Evolutionary conservation across 2,329 filamentous ascomycete species (phyloP).

Genomic region (Pseudogymnoascus sp.): DNA sequence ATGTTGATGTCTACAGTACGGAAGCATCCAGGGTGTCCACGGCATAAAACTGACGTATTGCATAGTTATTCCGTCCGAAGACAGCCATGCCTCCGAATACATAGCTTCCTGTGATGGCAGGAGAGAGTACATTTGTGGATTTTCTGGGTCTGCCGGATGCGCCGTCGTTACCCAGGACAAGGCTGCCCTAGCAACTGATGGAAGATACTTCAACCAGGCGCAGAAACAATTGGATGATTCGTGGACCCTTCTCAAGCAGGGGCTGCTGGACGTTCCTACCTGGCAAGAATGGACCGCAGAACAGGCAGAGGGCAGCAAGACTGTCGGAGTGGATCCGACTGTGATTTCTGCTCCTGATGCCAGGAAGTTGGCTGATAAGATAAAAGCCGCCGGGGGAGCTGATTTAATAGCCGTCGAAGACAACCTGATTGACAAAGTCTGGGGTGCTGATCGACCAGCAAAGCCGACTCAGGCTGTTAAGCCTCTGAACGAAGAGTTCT

Average conservation of each 20-base stretch:
- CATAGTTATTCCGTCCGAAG: slow-evolving; percentile 88
- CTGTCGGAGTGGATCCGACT: slow-evolving; percentile 83
- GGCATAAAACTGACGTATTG: slow-evolving; percentile 26
- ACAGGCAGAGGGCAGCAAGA: slow-evolving; percentile 77
- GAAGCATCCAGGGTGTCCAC: slow-evolving; percentile 20
- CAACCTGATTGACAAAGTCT: slow-evolving; percentile 88
- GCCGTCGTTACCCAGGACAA: slow-evolving; percentile 80
- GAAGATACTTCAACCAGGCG: slow-evolving; percentile 96
- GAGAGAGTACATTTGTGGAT: slow-evolving; percentile 85
- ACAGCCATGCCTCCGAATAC: slow-evolving; percentile 96
- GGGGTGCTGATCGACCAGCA: slow-evolving; percentile 64
- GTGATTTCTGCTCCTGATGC: slow-evolving; percentile 68
- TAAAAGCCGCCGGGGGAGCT: slow-evolving; percentile 76
- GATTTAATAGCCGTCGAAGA: slow-evolving; percentile 66
- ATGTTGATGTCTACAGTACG: slow-evolving; percentile 87
- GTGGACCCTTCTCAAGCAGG: slow-evolving; percentile 88
- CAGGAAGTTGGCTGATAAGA: slow-evolving; percentile 71
- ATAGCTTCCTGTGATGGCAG: slow-evolving; percentile 92
- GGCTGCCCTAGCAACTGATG: slow-evolving; percentile 87
- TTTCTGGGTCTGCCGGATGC: slow-evolving; percentile 89
- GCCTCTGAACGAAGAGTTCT: slow-evolving; percentile 61
- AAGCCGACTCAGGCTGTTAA: slow-evolving; percentile 69
- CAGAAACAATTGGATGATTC: slow-evolving; percentile 82
- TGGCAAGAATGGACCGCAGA: slow-evolving; percentile 96
- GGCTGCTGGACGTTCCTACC: slow-evolving; percentile 84